Base-by-base conservation (phyloP, 208 protist species). In the Blastocrithidia nonstop region DNA sequence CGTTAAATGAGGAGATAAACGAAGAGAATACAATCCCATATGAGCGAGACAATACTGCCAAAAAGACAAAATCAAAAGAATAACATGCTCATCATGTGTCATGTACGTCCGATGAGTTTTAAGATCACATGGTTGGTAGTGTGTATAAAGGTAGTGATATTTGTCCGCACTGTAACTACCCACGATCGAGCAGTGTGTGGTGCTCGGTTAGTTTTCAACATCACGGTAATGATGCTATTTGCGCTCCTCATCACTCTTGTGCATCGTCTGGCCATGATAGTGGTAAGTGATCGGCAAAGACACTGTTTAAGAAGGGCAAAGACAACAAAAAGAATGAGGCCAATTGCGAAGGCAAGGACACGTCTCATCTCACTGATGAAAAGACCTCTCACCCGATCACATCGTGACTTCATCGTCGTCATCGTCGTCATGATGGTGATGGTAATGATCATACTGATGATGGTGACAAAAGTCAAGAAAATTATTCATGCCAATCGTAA, bases 71-170 rank as follows among this genome's bases (percentile, higher is more conserved):
- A 35, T n/a, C 29, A 35, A 11, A 35, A n/a, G 11, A 15, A 11
- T n/a, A 11, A 15, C 29, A 35, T n/a, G 29, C 29, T n/a, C 11
- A 35, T n/a, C 11, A 11, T n/a, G 29, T n/a, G 29, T 15, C 29
- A 35, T 35, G 11, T 11, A 11, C 29, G 29, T 50, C 43, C 13
- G 49, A 55, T 9, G 56, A 58, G 43, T 54, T 69, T 17, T 55
- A 68, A 20, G 55, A 75, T 35, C 67, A 76, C 57, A 71, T 81
- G 63, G 6, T 41, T 5, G 60, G 50, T 28, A 76, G 67, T 33
- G 21, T 37, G 23, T 73, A 64, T 44, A 0, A 8, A 13, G 36
- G 45, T 2, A 53, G 6, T 5, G 67, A 75, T 29, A 45, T 73
- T 23, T 81, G 71, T 43, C 50, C 51, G 13, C 41, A 31, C 4